Base-by-base conservation (phyloP, 495 filamentous ascomycete species). In the Aspergillus bridgeri region DNA sequence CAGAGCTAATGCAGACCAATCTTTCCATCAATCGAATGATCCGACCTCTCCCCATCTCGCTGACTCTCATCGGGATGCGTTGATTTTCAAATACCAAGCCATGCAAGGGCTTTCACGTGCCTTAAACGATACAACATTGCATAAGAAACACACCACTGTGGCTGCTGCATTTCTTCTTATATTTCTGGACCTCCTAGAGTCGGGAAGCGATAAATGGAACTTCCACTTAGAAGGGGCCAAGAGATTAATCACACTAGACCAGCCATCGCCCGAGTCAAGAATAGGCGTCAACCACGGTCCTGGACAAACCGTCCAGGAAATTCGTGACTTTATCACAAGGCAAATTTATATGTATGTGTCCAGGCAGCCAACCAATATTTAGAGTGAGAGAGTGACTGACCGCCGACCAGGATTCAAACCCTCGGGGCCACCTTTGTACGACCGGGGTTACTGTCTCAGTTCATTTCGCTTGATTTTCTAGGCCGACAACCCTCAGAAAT, bases 151-250 rank as follows among this genome's bases (percentile, higher is more conserved):
- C 53, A 71, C 69, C 19, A 75, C 76, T 43, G 72, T 79, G 21
- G 78, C 79, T 3, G 75, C 74, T 13, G 73, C 79, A 0, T 75
- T 82, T 24, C 79, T 83, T 56, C 72, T 83, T 49, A 69, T 83
- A 58, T 82, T 82, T 55, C 72, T 83, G 25, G 74, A 81, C 43
- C 71, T 83, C 3, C 72, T 83, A 17, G 80, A 83, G 62, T 76
- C 76, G 4, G 79, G 79, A 2, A 75, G 71, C 44, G 75, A 76
- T 38, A 70, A 68, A 29, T 83, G 81, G 81, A 77, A 77, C 25
- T 63, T 69, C 25, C 81, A 83, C 51, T 69, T 83, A 44, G 73
- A 80, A 54, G 80, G 76, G 2, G 79, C 80, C 2, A 74, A 73
- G 45, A 68, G 56, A 9, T 64, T 83, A 4, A 73, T 82, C 51